phyloP scores from a whole-genome alignment of 139 green algal species.

The Raphidocelis subcapitata region DNA sequence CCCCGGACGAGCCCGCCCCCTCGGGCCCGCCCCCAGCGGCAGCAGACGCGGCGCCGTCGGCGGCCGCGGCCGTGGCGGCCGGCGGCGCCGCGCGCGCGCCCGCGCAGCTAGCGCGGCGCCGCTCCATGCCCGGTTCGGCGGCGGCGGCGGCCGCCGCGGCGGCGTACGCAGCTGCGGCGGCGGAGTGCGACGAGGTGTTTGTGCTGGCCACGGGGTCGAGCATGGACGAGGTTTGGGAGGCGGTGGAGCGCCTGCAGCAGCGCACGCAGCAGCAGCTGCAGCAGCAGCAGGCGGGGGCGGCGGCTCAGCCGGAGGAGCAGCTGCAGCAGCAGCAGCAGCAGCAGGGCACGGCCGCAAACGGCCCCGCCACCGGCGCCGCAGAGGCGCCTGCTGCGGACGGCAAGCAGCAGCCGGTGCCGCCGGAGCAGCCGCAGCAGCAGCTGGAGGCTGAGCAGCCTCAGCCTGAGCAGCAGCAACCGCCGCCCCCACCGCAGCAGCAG shows the following conservation, averaged over 20 bases:
- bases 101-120: no score
- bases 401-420: neutral
- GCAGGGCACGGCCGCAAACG: neutral
- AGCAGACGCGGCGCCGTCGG: no score
- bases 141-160: no score
- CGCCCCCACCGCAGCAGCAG: neutral
- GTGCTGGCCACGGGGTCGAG: neutral
- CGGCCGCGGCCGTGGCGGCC: no score
- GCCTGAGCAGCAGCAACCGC: neutral
- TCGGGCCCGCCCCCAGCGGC: no score
- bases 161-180: no score
- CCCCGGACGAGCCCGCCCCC: no score
- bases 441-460: neutral
- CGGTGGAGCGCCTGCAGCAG: no score
- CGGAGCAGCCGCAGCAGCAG: neutral
- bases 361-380: neutral
- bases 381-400: neutral
- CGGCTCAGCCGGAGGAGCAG: neutral
- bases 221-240: no score
- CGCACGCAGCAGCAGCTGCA: neutral
- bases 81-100: no score
- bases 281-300: neutral
- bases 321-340: neutral
- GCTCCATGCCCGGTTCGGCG: no score
- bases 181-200: neutral